Conservation (phyloP, 2,329 filamentous ascomycete species). For the Fonsecaea nubica region DNA sequence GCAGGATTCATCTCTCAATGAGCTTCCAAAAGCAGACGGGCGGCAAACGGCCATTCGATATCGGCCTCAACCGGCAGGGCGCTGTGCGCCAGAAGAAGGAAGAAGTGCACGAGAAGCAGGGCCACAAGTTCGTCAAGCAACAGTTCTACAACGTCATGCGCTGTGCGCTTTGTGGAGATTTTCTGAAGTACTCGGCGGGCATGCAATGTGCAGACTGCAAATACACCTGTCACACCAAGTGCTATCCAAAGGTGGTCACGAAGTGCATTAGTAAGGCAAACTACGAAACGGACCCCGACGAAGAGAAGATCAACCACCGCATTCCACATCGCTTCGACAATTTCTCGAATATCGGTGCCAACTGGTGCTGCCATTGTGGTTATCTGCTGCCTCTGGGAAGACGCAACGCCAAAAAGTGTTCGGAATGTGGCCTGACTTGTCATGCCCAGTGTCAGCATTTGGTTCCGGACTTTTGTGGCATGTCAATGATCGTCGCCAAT, state of each 20-base stretch:
- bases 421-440: conserved; percentile 89
- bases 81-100: conserved; percentile 98
- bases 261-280: conserved; percentile 99
- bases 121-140: conserved; percentile 97
- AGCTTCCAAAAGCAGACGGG: conserved; percentile 91
- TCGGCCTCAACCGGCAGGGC: conserved; percentile 91
- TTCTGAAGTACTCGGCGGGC: conserved; percentile 96
- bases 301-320: conserved; percentile 99
- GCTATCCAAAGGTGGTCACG: conserved; percentile 93
- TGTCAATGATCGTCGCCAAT: conserved; percentile 98
- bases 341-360: conserved; percentile 97
- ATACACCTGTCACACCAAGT: conserved; percentile 98
- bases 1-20: conserved; percentile 87
- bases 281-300: conserved; percentile 95
- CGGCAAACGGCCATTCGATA: conserved; percentile 80
- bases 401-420: conserved; percentile 90
- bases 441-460: conserved; percentile 92
- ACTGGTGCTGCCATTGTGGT: conserved; percentile 99
- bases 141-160: conserved; percentile 99
- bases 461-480: conserved; percentile 97
- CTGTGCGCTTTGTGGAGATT: conserved; percentile 95
- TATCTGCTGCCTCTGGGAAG: conserved; percentile 94
- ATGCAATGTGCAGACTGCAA: conserved; percentile 99
- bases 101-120: conserved; percentile 97
- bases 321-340: conserved; percentile 96